These are phyloP conservation scores for Tricholoma saponaceum DNA, from an alignment of 768 basidiomycete species.

Conservation along the genomic window DNA sequence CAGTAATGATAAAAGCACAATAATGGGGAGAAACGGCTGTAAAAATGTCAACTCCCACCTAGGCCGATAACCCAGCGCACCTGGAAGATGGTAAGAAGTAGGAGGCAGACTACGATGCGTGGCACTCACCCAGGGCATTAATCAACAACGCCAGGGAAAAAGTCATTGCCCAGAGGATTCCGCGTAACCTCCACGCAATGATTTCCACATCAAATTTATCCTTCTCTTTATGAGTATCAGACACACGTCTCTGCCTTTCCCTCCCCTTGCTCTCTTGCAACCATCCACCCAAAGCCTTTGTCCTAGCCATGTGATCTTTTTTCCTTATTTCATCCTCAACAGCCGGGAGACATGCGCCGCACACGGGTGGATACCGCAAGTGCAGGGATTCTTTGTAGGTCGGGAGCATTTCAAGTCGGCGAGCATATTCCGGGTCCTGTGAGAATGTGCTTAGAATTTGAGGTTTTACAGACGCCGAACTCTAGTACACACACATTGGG, in stretches of 20 bases:
- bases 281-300: conserved; percentile 70
- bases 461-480: not conserved
- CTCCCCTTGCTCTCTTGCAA: conserved; percentile 65
- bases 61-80: conserved; percentile 27
- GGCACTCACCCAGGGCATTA: conserved; percentile 44
- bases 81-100: conserved; percentile 16
- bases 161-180: conserved; percentile 58
- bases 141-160: conserved; percentile 36
- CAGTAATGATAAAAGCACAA: conserved; percentile 56
- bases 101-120: not conserved
- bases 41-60: conserved; percentile 22
- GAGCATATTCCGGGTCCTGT: conserved; percentile 71
- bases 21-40: conserved; percentile 41
- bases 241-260: conserved; percentile 47
- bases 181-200: conserved; percentile 65
- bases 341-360: conserved; percentile 64
- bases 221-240: conserved; percentile 33
- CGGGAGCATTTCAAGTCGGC: conserved; percentile 58
- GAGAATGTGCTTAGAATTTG: conserved; percentile 5
- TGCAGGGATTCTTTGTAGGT: conserved; percentile 75
- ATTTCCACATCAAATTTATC: conserved; percentile 48
- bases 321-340: conserved; percentile 80
- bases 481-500: conserved; percentile 52
- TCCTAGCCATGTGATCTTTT: conserved; percentile 80
- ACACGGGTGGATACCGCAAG: conserved; percentile 84